Evolutionary conservation across 2,329 filamentous ascomycete genomes (phyloP).

Genomic region (Colletotrichum destructivum): DNA sequence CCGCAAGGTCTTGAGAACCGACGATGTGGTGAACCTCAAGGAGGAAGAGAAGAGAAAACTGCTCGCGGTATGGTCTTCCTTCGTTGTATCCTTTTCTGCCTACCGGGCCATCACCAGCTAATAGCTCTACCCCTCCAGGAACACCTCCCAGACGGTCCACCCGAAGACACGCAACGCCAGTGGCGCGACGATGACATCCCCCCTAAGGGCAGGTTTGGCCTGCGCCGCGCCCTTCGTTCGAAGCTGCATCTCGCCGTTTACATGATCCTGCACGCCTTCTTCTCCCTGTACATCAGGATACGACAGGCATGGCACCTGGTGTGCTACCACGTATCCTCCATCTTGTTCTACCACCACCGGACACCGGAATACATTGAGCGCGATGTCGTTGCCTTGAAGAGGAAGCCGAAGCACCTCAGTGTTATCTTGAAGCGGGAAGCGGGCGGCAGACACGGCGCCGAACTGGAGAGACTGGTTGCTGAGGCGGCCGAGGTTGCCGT

Average conservation of each 20-base stretch:
- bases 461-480: conserved; percentile 87
- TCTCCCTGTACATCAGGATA: conserved; percentile 88
- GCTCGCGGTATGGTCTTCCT: conserved; percentile 49
- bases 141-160: conserved; percentile 45
- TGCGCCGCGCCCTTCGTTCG: conserved; percentile 73
- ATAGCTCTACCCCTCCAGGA: conserved; percentile 43
- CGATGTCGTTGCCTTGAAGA: conserved; percentile 82
- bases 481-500: conserved; percentile 93
- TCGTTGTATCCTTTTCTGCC: not conserved
- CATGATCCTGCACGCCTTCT: conserved; percentile 82
- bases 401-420: conserved; percentile 88
- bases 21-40: conserved; percentile 53
- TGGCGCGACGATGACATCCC: conserved; percentile 45
- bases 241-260: conserved; percentile 79
- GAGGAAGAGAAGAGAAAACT: conserved; percentile 56
- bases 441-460: conserved; percentile 78
- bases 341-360: conserved; percentile 95
- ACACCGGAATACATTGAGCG: conserved; percentile 93
- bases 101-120: conserved; percentile 9
- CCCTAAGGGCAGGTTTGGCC: conserved; percentile 63
- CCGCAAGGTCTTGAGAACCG: conserved; percentile 57
- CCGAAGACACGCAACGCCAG: conserved; percentile 23
- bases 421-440: conserved; percentile 85
- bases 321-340: conserved; percentile 81
- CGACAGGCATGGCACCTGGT: conserved; percentile 86